phyloP scores from a whole-genome alignment of 257 asterid species.

The Cynanchum wilfordii region DNA sequence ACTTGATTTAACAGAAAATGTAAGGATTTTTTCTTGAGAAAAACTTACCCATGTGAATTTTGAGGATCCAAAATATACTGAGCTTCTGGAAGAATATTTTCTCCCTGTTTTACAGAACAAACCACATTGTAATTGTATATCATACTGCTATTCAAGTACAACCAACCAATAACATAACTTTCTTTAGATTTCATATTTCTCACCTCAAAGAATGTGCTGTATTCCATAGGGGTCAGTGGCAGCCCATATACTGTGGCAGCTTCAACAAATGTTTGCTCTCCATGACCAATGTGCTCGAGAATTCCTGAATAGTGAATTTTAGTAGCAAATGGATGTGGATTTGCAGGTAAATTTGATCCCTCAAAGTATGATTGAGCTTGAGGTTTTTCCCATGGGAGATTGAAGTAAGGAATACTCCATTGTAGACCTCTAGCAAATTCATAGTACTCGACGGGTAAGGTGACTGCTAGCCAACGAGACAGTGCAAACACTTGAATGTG shows the following conservation, averaged over 20 bases:
- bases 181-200: constrained; percentile 8
- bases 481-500: constrained; percentile 85
- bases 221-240: constrained; percentile 75
- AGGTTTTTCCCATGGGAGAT: constrained; percentile 79
- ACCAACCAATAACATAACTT: not conserved
- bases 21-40: not conserved
- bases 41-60: constrained; percentile 68
- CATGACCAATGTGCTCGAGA: constrained; percentile 31
- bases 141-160: constrained; percentile 3
- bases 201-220: constrained; percentile 74
- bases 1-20: not conserved
- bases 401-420: constrained; percentile 90
- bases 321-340: constrained; percentile 32
- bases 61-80: constrained; percentile 64
- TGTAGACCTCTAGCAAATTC: constrained; percentile 76
- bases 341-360: constrained; percentile 52
- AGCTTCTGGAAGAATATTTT: constrained; percentile 62
- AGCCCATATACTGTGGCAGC: constrained; percentile 48
- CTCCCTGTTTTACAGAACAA: constrained; percentile 50
- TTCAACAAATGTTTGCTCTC: constrained; percentile 29
- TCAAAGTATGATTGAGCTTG: constrained; percentile 30
- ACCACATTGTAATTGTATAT: constrained; percentile 22
- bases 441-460: constrained; percentile 77
- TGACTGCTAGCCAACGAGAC: constrained; percentile 68
- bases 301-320: constrained; percentile 33